Percentiles rank a stretch among this genome's conserved stretches.
phyloP scores from a whole-genome alignment of 106 monocot genomes.

The Hemerocallis citrina region DNA sequence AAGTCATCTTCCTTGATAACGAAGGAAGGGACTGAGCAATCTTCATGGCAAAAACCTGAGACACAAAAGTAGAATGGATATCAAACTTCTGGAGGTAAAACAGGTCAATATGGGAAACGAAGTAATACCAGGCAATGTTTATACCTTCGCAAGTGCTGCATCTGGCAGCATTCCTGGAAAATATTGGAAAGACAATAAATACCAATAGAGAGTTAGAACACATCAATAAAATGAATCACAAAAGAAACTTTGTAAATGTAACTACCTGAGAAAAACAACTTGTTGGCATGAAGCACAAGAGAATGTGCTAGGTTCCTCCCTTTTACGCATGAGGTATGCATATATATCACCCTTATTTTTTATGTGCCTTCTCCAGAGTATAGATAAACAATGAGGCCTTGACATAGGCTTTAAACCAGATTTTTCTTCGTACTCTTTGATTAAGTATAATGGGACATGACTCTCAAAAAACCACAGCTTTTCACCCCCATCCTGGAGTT shows the following conservation, averaged over 20 bases:
- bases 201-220: constrained; percentile 4
- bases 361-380: constrained; percentile 21
- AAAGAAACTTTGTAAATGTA: not conserved
- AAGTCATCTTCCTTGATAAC: constrained; percentile 10
- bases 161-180: constrained; percentile 47
- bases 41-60: constrained; percentile 68
- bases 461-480: constrained; percentile 80
- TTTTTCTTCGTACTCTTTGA: constrained; percentile 68
- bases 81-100: not conserved
- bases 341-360: constrained; percentile 44
- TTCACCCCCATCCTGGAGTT: constrained; percentile 23
- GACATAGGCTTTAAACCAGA: constrained; percentile 3
- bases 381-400: constrained; percentile 4
- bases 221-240: not conserved
- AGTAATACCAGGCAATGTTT: not conserved
- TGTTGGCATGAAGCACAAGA: constrained; percentile 46
- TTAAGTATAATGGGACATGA: constrained; percentile 70
- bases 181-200: constrained; percentile 4
- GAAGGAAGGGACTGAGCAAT: constrained; percentile 31
- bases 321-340: constrained; percentile 52
- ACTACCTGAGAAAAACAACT: constrained; percentile 61
- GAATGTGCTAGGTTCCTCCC: constrained; percentile 36
- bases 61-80: not conserved
- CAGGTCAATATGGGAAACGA: not conserved
- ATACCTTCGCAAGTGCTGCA: constrained; percentile 78